Conservation (phyloP, 108 stramenopile species). For the Pseudonitzschia delicatissima region DNA sequence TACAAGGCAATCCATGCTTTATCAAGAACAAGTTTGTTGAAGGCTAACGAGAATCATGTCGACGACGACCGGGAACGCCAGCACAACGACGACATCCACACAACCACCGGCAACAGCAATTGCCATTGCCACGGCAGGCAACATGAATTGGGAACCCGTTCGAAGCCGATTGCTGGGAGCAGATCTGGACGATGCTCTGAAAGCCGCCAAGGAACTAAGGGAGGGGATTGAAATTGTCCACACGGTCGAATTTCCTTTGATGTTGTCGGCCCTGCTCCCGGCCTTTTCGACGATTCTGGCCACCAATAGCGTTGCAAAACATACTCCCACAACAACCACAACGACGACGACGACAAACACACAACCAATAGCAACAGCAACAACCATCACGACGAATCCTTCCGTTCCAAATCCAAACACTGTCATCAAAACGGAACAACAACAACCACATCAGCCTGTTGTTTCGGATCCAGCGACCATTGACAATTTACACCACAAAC, state of each 20-base stretch:
- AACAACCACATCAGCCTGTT: neutral
- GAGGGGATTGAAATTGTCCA: slow-evolving; percentile 61
- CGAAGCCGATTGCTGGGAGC: slow-evolving; percentile 35
- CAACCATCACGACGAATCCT: neutral
- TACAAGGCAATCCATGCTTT: too few relatives aligned
- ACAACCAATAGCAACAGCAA: neutral
- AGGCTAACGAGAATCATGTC: too few relatives aligned
- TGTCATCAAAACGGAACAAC: neutral
- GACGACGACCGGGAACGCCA: too few relatives aligned
- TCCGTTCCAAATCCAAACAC: neutral
- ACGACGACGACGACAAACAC: neutral
- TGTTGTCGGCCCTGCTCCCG: slow-evolving; percentile 57
- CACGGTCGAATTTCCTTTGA: slow-evolving; percentile 45
- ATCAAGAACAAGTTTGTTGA: too few relatives aligned
- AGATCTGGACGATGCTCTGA: slow-evolving; percentile 37
- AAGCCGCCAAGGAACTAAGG: slow-evolving; percentile 48
- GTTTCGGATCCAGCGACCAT: neutral
- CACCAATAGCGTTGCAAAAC: slow-evolving; percentile 31
- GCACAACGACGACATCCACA: too few relatives aligned
- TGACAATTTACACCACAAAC: neutral
- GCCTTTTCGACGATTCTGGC: slow-evolving; percentile 48
- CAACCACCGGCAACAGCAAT: too few relatives aligned
- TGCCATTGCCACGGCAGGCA: neutral
- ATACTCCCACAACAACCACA: neutral
- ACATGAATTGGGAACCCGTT: slow-evolving; percentile 56